Evolutionary conservation across 2,329 filamentous ascomycete genomes (phyloP), one percentile per base, ranked within the genome.

Genomic region (Orbilia blumenaviensis): DNA sequence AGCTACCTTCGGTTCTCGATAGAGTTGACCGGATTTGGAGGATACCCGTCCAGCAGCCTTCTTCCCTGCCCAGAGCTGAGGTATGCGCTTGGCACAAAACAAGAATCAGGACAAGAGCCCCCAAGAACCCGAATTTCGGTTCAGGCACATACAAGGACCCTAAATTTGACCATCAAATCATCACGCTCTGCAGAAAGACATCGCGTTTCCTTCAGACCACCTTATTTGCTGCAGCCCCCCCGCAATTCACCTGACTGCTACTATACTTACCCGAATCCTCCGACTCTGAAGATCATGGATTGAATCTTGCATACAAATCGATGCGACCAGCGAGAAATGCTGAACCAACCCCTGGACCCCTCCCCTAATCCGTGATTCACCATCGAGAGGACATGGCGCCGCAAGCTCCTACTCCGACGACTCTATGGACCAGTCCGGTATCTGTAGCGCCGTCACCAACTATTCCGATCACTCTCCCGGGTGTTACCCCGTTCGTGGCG

Each of bases 81-180:
- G 32, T 63, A 54, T 32, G 29, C 25, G 10, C 72, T 76, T 76
- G 72, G 72, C 72, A 14, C 58, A 66, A 75, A 76, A 76, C 72
- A 76, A 76, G 72, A 76, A 68, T 66, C 72, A 68, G 72, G 64
- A 76, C 72, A 69, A 76, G 72, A 76, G 44, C 29, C 58, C 72
- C 72, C 64, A 76, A 69, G 64, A 71, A 63, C 68, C 52, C 61
- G 62, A 68, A 69, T 66, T 34, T 67, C 62, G 69, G 46, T 60
- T 38, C 54, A 58, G 38, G 52, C 44, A 25, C 50, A 66, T 50
- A 32, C n/a, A n/a, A n/a, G n/a, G 52, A 25, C 29, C 18, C 52
- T 36, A 56, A 48, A 56, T 34, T 46, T 34, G 12, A 41, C 52
- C 61, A 48, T 66, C 42, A 46, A 38, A 62, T 34, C 52, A 66